Evolutionary conservation across 176 grass and related monocot genomes (phyloP).

Genomic region (Ampelocalamus luodianensis): DNA sequence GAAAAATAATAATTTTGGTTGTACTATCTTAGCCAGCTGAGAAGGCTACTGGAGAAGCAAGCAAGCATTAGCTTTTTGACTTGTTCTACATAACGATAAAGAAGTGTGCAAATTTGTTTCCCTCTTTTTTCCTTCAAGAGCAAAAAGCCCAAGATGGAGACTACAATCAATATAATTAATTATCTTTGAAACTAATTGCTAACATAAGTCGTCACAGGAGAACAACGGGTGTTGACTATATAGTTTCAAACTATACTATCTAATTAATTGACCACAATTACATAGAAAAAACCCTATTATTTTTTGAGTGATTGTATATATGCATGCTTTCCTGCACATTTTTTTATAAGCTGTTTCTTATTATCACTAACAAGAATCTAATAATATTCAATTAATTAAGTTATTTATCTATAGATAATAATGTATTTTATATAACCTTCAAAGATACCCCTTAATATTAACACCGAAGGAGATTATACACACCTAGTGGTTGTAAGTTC

Average conservation of each 20-base stretch:
- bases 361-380: neutral
- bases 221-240: slow-evolving; percentile 52
- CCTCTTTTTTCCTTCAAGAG: neutral
- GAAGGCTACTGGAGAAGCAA: slow-evolving; percentile 21
- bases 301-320: neutral
- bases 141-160: slow-evolving; percentile 35
- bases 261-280: slow-evolving; percentile 27
- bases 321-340: neutral
- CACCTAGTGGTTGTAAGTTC: too few relatives aligned
- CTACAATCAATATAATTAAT: slow-evolving; percentile 17
- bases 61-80: slow-evolving; percentile 38
- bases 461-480: too few relatives aligned
- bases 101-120: slow-evolving; percentile 36
- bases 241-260: slow-evolving; percentile 9
- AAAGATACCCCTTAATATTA: too few relatives aligned
- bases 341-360: neutral
- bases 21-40: slow-evolving; percentile 11
- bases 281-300: neutral
- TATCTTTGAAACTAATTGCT: slow-evolving; percentile 32
- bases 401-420: too few relatives aligned
- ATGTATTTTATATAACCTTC: too few relatives aligned
- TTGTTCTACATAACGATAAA: slow-evolving; percentile 40
- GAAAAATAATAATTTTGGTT: neutral
- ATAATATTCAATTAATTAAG: too few relatives aligned
- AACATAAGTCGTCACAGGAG: slow-evolving; percentile 38